Percentiles rank a stretch among this genome's conserved stretches.
Evolutionary conservation across 345 rosid species (phyloP).

Genomic region (Rhizophora mangle): DNA sequence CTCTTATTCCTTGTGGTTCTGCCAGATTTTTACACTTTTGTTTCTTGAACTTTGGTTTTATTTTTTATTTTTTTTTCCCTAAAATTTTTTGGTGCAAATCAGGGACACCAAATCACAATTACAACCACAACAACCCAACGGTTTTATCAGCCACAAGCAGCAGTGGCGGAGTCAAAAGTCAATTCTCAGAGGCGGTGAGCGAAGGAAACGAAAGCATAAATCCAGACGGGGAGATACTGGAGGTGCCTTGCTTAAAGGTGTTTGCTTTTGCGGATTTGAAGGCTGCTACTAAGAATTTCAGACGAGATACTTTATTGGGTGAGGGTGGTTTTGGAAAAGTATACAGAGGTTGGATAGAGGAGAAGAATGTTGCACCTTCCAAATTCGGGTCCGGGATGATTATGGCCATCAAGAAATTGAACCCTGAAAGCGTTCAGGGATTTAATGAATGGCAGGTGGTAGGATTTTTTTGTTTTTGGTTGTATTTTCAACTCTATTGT

Average conservation of each 20-base stretch:
- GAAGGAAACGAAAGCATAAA: constrained; percentile 26
- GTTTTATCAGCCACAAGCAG: constrained; percentile 35
- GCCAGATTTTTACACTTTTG: background rate
- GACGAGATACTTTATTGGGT: constrained; percentile 59
- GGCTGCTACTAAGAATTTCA: constrained; percentile 60
- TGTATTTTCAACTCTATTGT: too few species aligned
- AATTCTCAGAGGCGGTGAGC: constrained; percentile 35
- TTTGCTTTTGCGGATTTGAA: constrained; percentile 60
- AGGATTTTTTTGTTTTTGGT: background rate
- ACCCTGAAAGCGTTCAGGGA: constrained; percentile 63
- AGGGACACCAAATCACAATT: constrained; percentile 23
- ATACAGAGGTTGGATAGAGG: constrained; percentile 80
- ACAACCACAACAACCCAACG: constrained; percentile 26
- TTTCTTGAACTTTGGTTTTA: background rate
- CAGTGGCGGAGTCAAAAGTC: constrained; percentile 40
- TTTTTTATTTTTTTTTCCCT: background rate
- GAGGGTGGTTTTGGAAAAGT: constrained; percentile 86
- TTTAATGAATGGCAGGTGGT: constrained; percentile 75
- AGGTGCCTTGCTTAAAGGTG: constrained; percentile 41
- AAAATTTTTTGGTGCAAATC: background rate
- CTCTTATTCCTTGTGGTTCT: background rate
- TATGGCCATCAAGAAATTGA: constrained; percentile 79
- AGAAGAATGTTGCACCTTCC: constrained; percentile 54
- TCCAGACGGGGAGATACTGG: constrained; percentile 33
- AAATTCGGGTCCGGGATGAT: constrained; percentile 51